These are phyloP conservation scores for Ascomycota sp. DNA, from an alignment of 2,329 filamentous ascomycete genomes.

Conservation along the genomic window DNA sequence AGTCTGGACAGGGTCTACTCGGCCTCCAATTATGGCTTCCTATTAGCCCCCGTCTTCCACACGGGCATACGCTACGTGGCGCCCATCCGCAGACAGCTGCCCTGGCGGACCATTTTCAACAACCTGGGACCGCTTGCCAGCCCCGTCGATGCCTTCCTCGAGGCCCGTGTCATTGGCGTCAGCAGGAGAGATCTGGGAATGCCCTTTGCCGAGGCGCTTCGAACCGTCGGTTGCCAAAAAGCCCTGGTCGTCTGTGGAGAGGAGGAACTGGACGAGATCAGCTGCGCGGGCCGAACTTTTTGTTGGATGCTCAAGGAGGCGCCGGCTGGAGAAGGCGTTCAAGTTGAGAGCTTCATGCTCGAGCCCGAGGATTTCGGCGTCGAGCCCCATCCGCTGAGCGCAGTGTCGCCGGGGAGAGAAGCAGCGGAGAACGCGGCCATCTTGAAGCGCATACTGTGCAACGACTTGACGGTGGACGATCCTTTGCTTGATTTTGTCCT, in stretches of 20 bases:
- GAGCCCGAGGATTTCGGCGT: constrained; percentile 78
- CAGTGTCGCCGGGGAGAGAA: constrained; percentile 68
- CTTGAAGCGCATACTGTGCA: constrained; percentile 53
- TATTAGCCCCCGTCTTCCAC: constrained; percentile 93
- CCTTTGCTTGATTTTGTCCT: constrained; percentile 86
- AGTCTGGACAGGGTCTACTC: constrained; percentile 57
- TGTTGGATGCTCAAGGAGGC: constrained; percentile 62
- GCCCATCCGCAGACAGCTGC: constrained; percentile 66
- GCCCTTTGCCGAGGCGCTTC: constrained; percentile 72
- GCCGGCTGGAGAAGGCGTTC: constrained; percentile 18
- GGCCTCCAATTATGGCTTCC: constrained; percentile 75
- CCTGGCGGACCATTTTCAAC: constrained; percentile 95
- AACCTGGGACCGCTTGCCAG: constrained; percentile 83
- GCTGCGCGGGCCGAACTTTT: constrained; percentile 69
- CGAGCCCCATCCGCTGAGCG: constrained; percentile 47
- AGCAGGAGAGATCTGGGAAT: constrained; percentile 71
- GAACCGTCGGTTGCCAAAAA: constrained; percentile 56
- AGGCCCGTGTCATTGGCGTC: constrained; percentile 85
- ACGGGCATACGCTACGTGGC: constrained; percentile 84
- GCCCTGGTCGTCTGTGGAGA: constrained; percentile 82
- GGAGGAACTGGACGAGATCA: constrained; percentile 90
- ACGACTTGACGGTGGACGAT: constrained; percentile 53
- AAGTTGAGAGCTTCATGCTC: constrained; percentile 59
- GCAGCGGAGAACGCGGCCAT: constrained; percentile 78
- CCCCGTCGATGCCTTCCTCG: constrained; percentile 64